A percentile compares a stretch with the other conserved stretches of the same genome.
phyloP scores from a whole-genome alignment of 306 rosid genomes.

The Prunus mume region DNA sequence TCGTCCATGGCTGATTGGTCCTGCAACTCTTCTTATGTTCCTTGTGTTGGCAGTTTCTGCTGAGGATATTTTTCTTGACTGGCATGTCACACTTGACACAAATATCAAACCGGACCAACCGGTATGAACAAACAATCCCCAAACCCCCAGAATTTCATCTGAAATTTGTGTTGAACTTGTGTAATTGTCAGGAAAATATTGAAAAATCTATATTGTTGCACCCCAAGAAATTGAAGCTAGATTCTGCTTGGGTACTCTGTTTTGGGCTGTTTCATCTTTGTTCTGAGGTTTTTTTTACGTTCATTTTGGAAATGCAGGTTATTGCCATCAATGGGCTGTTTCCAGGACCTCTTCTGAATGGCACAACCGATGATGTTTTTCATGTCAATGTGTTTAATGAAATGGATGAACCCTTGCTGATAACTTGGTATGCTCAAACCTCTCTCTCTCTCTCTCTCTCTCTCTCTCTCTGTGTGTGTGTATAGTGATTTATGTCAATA shows the following conservation, averaged over 20 bases:
- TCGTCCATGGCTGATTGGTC: background rate
- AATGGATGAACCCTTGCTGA: slow-evolving; percentile 54
- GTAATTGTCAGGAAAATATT: too few species aligned
- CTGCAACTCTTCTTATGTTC: slow-evolving; percentile 15
- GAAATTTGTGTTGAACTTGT: too few species aligned
- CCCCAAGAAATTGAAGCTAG: too few species aligned
- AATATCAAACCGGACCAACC: slow-evolving; percentile 47
- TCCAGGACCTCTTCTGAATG: slow-evolving; percentile 74
- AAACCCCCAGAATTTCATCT: too few species aligned
- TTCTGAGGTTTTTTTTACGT: background rate
- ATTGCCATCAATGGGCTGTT: slow-evolving; percentile 67
- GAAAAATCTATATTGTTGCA: too few species aligned
- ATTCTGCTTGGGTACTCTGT: too few species aligned
- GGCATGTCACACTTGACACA: slow-evolving; percentile 44
- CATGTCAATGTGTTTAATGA: slow-evolving; percentile 52
- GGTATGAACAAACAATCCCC: slow-evolving; percentile 18
- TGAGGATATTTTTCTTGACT: slow-evolving; percentile 43
- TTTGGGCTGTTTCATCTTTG: background rate
- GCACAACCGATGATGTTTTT: slow-evolving; percentile 52
- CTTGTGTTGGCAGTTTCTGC: slow-evolving; percentile 20
- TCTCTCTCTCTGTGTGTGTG: background rate
- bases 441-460: background rate
- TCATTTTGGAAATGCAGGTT: slow-evolving; percentile 26
- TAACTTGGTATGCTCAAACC: slow-evolving; percentile 48
- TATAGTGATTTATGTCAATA: background rate